A percentile compares a stretch with the other conserved stretches of the same genome.
phyloP scores from a whole-genome alignment of 2,329 filamentous ascomycete genomes.

The Sclerotinia spermophila region DNA sequence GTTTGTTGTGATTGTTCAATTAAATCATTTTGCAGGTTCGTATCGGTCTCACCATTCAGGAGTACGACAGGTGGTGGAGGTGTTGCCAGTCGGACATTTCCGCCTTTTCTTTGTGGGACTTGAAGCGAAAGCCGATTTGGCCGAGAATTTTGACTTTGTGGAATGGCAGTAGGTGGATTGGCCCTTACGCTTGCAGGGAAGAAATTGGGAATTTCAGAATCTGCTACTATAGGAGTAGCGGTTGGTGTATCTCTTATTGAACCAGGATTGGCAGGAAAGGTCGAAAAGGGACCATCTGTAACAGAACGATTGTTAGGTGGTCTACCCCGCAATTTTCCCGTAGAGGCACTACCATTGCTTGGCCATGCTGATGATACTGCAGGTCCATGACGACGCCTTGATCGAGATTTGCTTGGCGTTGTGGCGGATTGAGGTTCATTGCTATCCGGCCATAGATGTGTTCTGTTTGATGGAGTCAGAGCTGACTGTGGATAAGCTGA shows the following conservation, averaged over 20 bases:
- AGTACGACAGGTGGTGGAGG: conserved; percentile 44
- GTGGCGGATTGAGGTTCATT: conserved; percentile 69
- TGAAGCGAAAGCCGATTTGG: conserved; percentile 57
- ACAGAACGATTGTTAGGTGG: conserved; percentile 71
- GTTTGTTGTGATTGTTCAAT: conserved; percentile 26
- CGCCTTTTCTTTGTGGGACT: conserved; percentile 58
- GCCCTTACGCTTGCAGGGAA: conserved; percentile 33
- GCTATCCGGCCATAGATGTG: conserved; percentile 41
- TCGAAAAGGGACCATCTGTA: conserved; percentile 64
- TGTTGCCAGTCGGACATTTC: conserved; percentile 60
- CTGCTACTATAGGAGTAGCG: conserved; percentile 43
- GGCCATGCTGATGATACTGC: conserved; percentile 91
- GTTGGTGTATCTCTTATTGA: conserved; percentile 43
- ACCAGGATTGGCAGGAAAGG: conserved; percentile 60
- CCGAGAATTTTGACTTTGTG: conserved; percentile 32
- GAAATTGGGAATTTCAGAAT: conserved; percentile 39
- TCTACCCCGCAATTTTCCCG: conserved; percentile 71
- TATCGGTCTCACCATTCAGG: conserved; percentile 44
- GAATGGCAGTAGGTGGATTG: conserved; percentile 23
- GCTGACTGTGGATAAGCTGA: conserved; percentile 75
- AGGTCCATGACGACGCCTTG: conserved; percentile 68
- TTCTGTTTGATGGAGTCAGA: conserved; percentile 60
- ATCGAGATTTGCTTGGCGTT: conserved; percentile 58
- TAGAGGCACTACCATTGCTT: conserved; percentile 56
- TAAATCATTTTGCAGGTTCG: conserved; percentile 35